Conservation (phyloP, 176 grass and related monocot species). For the Sorghum bicolor region Sorghum_bicolor_NCBIv3 NC_012870.2:66969501-66970000, state of each 20-base stretch:
- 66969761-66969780: constrained; percentile 50
- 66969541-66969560: background rate
- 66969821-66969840: constrained; percentile 98
- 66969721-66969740: constrained; percentile 52
- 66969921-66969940: constrained; percentile 85
- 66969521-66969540: background rate
- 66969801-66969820: constrained; percentile 84
- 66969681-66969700: constrained; percentile 1
- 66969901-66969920: constrained; percentile 99
- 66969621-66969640: background rate
- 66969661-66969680: background rate
- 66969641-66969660: background rate
- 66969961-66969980: constrained; percentile 99
- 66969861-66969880: constrained; percentile 95
- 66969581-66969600: background rate
- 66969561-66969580: background rate
- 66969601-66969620: background rate
- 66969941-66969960: constrained; percentile 94
- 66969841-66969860: constrained; percentile 97
- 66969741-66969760: constrained; percentile 69
- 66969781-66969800: constrained; percentile 79
- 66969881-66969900: constrained; percentile 98
- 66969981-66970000: constrained; percentile 82
- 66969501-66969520: background rate
- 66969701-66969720: constrained; percentile 4